A percentile compares a stretch with the other conserved stretches of the same genome.
These are phyloP conservation scores for Erodium maritimum DNA, from an alignment of 345 rosid species.

Conservation along the genomic window DNA sequence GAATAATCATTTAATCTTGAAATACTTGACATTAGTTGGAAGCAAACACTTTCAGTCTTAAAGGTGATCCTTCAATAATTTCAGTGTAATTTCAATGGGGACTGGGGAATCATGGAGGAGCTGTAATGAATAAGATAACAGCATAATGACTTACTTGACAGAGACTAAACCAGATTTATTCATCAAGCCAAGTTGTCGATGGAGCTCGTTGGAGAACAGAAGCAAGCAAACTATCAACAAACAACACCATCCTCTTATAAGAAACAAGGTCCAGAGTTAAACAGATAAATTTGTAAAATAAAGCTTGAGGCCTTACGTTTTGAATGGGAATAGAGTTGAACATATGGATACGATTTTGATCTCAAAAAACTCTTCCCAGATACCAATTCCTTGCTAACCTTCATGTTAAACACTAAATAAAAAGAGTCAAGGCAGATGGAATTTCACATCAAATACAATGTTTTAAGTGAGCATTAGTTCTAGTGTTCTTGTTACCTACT, in stretches of 20 bases:
- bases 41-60: background rate
- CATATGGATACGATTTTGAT: slow-evolving; percentile 47
- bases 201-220: slow-evolving; percentile 72
- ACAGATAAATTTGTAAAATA: background rate
- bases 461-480: background rate
- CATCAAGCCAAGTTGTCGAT: slow-evolving; percentile 33
- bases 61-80: background rate
- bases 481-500: background rate
- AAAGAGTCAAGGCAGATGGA: no score
- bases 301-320: slow-evolving; percentile 44
- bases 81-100: background rate
- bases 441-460: no score
- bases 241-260: slow-evolving; percentile 9
- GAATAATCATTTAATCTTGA: slow-evolving; percentile 5
- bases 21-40: background rate
- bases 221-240: slow-evolving; percentile 49
- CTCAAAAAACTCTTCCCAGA: slow-evolving; percentile 39
- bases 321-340: slow-evolving; percentile 55
- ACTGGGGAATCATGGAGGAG: background rate
- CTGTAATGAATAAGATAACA: background rate
- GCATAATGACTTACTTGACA: slow-evolving; percentile 44
- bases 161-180: slow-evolving; percentile 45
- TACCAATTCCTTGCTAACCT: slow-evolving; percentile 45
- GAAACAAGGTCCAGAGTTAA: slow-evolving; percentile 5
- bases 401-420: slow-evolving; percentile 30